phyloP scores from a whole-genome alignment of 2,329 filamentous ascomycete genomes.

The Dryadomyces quercivorus region DNA sequence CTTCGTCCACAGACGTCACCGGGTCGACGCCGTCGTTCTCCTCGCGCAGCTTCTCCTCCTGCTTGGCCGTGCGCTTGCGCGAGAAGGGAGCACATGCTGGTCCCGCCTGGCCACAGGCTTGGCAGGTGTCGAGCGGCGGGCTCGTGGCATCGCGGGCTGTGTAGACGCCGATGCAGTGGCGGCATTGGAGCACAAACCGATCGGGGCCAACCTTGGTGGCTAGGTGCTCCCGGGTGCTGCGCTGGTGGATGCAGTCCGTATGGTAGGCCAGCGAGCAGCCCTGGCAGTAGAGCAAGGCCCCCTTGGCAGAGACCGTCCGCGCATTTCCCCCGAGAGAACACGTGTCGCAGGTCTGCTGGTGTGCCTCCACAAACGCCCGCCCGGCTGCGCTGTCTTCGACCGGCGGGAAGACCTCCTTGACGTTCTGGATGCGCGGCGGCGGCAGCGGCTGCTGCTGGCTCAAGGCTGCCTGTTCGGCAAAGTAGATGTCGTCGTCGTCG shows the following conservation, averaged over 20 bases:
- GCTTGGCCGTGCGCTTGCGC: constrained; percentile 55
- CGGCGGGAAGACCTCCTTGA: constrained; percentile 62
- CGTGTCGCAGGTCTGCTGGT: constrained; percentile 59
- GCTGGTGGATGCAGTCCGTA: constrained; percentile 65
- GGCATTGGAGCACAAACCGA: constrained; percentile 81
- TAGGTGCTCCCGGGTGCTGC: constrained; percentile 67
- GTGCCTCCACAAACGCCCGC: constrained; percentile 51
- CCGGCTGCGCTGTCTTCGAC: constrained; percentile 38
- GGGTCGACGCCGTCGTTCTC: constrained; percentile 74
- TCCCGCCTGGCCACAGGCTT: constrained; percentile 54
- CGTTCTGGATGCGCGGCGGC: constrained; percentile 44
- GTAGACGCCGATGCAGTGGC: constrained; percentile 61
- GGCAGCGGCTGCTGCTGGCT: constrained; percentile 6
- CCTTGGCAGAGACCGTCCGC: constrained; percentile 40
- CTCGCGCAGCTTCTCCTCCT: constrained; percentile 73
- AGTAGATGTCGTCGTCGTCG: constrained; percentile 45
- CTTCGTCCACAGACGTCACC: constrained; percentile 46
- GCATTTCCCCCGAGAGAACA: constrained; percentile 42
- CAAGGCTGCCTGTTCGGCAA: constrained; percentile 31
- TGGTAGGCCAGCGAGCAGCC: constrained; percentile 81
- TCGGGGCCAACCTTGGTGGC: constrained; percentile 72
- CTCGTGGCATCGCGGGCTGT: constrained; percentile 55
- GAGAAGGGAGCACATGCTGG: constrained; percentile 65
- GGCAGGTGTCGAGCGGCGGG: constrained; percentile 61
- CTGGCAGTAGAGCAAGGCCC: constrained; percentile 73